Base-by-base conservation (phyloP, 257 asterid genomes). In the Rauvolfia tetraphylla region DNA sequence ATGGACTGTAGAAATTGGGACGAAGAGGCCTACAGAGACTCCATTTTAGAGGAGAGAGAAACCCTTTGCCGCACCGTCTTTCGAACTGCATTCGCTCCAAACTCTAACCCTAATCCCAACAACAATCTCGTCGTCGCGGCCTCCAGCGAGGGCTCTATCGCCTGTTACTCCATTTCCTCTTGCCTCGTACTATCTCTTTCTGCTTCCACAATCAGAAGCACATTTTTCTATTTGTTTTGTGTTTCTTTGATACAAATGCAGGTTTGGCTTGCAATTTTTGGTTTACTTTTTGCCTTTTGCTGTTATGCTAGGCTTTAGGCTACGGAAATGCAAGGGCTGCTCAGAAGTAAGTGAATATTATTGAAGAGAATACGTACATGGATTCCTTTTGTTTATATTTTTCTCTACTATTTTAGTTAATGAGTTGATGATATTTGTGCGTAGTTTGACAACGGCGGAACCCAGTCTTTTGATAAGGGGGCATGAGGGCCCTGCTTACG, bases 401-500 rank as follows among this genome's bases (percentile, higher is more conserved):
- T 41, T 51, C 59, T 62, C 31, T 69, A 59, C 77, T 61, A 49
- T 53, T 63, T 69, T 42, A 12, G 31, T 53, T 44, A 62, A 42
- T 49, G 41, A 46, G 18, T 27, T 42, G 69, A 76, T 74, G 66
- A 71, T 79, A 77, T 73, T 83, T 63, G 14, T 44, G 83, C 80
- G 86, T 79, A 92, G 99, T 77, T 87, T 86, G 87, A 44, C 84
- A 61, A 85, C 81, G 83, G 93, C 96, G 68, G 98, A 91, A 76
- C 97, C 97, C 10, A 71, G 84, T 62, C 85, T 84, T 81, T 74
- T 85, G 82, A 84, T 88, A 51, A 89, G 85, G 85, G 99, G 96
- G 79, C 98, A 95, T 78, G 90, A 91, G 74, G 99, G 98, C 29
- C 97, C 99, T 57, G 97, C 93, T 84, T 95, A 95, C 87, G 99